These are phyloP conservation scores for Ceratocystis alfenasii DNA, from an alignment of 2,329 filamentous ascomycete genomes.

Conservation along the genomic window DNA sequence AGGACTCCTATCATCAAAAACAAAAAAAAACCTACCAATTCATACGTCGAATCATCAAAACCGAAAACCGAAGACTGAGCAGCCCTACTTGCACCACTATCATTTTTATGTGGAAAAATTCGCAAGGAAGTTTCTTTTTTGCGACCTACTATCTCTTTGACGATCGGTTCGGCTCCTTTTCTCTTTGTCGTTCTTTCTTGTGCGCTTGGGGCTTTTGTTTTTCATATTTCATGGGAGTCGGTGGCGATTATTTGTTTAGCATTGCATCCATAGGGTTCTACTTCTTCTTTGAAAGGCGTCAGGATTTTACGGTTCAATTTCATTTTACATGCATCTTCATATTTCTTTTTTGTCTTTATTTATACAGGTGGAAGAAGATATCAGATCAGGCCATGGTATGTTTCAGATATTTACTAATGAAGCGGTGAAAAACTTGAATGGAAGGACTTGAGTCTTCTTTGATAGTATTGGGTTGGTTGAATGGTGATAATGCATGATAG, in stretches of 20 bases:
- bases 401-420: constrained; percentile 3
- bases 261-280: constrained; percentile 22
- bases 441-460: background rate
- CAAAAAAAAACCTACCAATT: background rate
- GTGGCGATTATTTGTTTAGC: constrained; percentile 22
- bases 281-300: constrained; percentile 21
- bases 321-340: constrained; percentile 15
- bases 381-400: background rate
- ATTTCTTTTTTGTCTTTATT: constrained; percentile 11
- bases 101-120: background rate
- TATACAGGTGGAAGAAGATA: constrained; percentile 14
- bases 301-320: constrained; percentile 21
- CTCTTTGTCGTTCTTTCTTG: constrained; percentile 17
- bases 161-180: constrained; percentile 1
- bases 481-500: background rate
- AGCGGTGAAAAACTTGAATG: background rate
- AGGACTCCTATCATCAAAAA: constrained; percentile 2
- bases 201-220: constrained; percentile 20
- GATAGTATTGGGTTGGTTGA: background rate
- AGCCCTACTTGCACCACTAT: background rate
- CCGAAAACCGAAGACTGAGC: background rate
- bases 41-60: constrained; percentile 7
- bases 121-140: constrained; percentile 8
- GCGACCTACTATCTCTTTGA: background rate
- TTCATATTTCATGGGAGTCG: constrained; percentile 21